Conservation (phyloP, 345 rosid species). For the Sonneratia alba region DNA sequence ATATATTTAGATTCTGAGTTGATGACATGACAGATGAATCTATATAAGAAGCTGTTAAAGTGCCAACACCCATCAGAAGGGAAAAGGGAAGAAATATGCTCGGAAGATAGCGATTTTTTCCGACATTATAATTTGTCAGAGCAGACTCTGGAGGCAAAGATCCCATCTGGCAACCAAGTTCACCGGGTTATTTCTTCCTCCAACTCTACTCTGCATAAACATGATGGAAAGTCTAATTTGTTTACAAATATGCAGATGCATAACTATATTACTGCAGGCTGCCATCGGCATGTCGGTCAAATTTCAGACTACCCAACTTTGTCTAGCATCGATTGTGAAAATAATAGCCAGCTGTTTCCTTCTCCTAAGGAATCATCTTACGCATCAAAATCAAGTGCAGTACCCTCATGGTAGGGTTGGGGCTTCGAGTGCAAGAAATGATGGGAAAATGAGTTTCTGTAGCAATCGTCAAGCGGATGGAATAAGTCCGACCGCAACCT, state of each 20-base stretch:
- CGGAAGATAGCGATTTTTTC: slow-evolving; percentile 34
- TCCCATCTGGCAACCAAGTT: slow-evolving; percentile 18
- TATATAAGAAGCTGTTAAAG: slow-evolving; percentile 34
- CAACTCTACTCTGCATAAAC: slow-evolving; percentile 17
- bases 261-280: slow-evolving; percentile 18
- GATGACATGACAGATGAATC: slow-evolving; percentile 29
- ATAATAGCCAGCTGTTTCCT: slow-evolving; percentile 31
- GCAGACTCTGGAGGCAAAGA: slow-evolving; percentile 23
- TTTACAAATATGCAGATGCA: slow-evolving; percentile 16
- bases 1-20: background rate
- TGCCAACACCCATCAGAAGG: slow-evolving; percentile 26
- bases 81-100: slow-evolving; percentile 25
- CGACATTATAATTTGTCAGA: slow-evolving; percentile 22
- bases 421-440: slow-evolving; percentile 23
- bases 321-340: slow-evolving; percentile 38
- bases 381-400: slow-evolving; percentile 47
- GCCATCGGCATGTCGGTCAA: slow-evolving; percentile 34
- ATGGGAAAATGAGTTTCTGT: slow-evolving; percentile 21
- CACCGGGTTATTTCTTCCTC: slow-evolving; percentile 20
- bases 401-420: slow-evolving; percentile 29
- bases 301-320: slow-evolving; percentile 38
- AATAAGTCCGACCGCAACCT: slow-evolving; percentile 25
- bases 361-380: slow-evolving; percentile 39
- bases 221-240: slow-evolving; percentile 20
- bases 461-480: slow-evolving; percentile 18